Evolutionary conservation across 495 filamentous ascomycete species (phyloP).

Genomic region (Hypoxylon trugodes): DNA sequence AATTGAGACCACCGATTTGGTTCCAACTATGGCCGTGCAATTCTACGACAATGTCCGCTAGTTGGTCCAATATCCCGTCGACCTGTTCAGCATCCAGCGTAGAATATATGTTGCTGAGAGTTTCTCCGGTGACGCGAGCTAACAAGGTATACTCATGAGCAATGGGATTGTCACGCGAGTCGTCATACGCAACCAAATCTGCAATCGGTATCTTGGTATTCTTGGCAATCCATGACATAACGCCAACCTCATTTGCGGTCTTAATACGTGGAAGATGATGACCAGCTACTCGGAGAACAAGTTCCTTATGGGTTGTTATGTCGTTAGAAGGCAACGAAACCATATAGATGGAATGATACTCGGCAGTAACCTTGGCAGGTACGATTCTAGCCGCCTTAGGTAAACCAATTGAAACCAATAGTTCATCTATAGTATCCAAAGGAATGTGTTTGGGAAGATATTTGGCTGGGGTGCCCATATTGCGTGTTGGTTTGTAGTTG

Average conservation of each 20-base stretch:
- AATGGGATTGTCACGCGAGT: constrained; percentile 39
- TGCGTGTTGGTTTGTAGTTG: too few relatives aligned
- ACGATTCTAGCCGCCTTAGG: neutral
- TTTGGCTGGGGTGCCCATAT: neutral
- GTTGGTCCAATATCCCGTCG: constrained; percentile 38
- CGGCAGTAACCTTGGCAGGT: neutral
- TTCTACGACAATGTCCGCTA: constrained; percentile 43
- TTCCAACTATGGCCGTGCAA: constrained; percentile 40
- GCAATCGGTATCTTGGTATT: constrained; percentile 46
- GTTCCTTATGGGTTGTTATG: neutral
- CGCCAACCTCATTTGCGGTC: constrained; percentile 47
- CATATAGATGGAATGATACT: constrained; percentile 38
- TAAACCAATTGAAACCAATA: neutral
- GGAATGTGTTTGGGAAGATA: neutral
- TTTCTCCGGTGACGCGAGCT: constrained; percentile 34
- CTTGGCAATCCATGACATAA: constrained; percentile 44
- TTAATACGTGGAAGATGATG: constrained; percentile 47
- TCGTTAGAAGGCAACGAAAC: neutral
- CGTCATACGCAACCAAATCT: constrained; percentile 40
- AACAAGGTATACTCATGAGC: constrained; percentile 49
- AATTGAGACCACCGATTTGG: constrained; percentile 35
- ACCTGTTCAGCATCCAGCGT: constrained; percentile 24
- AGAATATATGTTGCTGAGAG: constrained; percentile 41
- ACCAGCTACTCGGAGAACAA: constrained; percentile 49
- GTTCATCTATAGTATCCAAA: neutral